Evolutionary conservation across 2,329 filamentous ascomycete species (phyloP), one percentile per base, ranked within the genome.

Genomic region (Aureobasidium sp.): DNA sequence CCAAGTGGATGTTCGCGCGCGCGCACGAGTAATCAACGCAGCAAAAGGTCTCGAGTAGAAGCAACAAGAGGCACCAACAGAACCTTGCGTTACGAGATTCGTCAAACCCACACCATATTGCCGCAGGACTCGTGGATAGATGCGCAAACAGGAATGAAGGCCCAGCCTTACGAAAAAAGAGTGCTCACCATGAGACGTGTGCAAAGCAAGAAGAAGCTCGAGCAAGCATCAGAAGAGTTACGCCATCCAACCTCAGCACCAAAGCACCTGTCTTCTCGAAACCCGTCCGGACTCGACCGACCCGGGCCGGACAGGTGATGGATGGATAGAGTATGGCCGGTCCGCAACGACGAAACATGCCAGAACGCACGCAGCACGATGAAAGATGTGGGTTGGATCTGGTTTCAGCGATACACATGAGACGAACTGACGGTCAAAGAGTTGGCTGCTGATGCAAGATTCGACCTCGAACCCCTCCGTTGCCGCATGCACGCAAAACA

Each of bases 231-330:
- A 38, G 13, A 42, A 42, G n/a, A 25, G 15, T n/a, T 17, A 46
- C 23, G 43, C 23, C 43, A 42, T 42, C 19, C 19, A 21, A 11
- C 25, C n/a, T 49, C 29, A 49, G 25, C n/a, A 25, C 29, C 29
- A 17, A 47, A 33, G 47, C 21, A 33, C 5, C 29, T 50, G 31
- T 35, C 31, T 35, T 31, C 19, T 38, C 17, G 49, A 40, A 38
- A 53, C 49, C 23, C 49, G 49, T 27, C 49, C 49, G 49, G 13
- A 53, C 49, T 29, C 49, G 49, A 38, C 49, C 49, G 49, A 53
- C 33, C 21, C 49, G 33, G n/a, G 19, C 31, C 47, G 47, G 45
- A 47, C 46, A 11, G 35, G n/a, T 21, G 15, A 15, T 13, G 49
- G 21, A 37, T 9, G 4, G 35, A 37, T n/a, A n/a, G n/a, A 17